These are phyloP conservation scores for Colletotrichum costaricense DNA, from an alignment of 2,329 filamentous ascomycete genomes.

Conservation along the genomic window DNA sequence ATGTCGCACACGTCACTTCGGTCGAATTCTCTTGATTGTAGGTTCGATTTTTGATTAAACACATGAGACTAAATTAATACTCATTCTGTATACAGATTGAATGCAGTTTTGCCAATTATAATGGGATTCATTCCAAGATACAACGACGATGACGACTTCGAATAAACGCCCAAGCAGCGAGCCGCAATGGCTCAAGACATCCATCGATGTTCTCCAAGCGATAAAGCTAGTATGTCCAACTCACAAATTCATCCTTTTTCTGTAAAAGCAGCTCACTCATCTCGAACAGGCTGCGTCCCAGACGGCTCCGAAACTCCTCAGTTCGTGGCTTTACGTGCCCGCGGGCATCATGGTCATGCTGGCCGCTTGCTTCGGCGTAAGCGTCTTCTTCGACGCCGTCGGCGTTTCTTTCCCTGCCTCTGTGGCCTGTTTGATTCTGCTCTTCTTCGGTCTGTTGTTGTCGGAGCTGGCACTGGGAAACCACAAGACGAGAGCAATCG, in stretches of 20 bases:
- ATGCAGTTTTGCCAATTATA: neutral
- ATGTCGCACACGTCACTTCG: neutral
- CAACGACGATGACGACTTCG: conserved; percentile 7
- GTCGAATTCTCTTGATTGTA: neutral
- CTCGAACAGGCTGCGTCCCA: neutral
- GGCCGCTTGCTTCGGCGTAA: conserved; percentile 55
- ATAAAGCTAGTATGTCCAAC: conserved; percentile 20
- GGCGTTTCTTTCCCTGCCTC: conserved; percentile 68
- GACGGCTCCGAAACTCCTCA: conserved; percentile 40
- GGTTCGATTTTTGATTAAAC: neutral
- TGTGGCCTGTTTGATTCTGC: conserved; percentile 66
- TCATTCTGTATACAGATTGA: neutral
- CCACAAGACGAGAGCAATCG: conserved; percentile 58
- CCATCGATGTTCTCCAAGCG: conserved; percentile 8
- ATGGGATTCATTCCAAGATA: neutral
- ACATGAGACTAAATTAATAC: neutral
- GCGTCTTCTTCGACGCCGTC: conserved; percentile 56
- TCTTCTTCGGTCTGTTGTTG: conserved; percentile 62
- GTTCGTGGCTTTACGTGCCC: conserved; percentile 64
- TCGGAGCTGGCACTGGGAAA: conserved; percentile 60
- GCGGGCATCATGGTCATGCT: conserved; percentile 54
- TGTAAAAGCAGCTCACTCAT: accelerated
- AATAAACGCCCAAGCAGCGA: neutral
- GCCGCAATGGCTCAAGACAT: conserved; percentile 8
- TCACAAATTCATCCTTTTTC: too few species aligned